phyloP scores from a whole-genome alignment of 1,284 basidiomycete species.

The Kwoniella shivajii region DNA sequence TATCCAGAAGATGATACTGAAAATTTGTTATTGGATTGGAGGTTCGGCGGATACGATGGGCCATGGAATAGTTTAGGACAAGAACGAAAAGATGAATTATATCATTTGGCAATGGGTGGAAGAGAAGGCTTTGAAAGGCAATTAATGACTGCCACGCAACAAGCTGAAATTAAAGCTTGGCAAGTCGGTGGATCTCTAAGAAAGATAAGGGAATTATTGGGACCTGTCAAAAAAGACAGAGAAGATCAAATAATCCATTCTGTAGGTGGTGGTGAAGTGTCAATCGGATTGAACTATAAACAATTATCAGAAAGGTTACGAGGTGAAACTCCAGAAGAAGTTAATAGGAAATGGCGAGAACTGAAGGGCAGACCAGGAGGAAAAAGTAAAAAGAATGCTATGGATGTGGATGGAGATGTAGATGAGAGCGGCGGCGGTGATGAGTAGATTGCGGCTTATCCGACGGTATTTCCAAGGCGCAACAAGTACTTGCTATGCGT shows the following conservation, averaged over 20 bases:
- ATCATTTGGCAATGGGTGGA: constrained; percentile 29
- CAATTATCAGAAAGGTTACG: constrained; percentile 68
- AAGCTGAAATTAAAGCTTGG: constrained; percentile 60
- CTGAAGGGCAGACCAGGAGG: constrained; percentile 20
- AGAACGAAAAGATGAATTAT: constrained; percentile 20
- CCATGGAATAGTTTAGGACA: constrained; percentile 20
- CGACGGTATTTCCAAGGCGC: neutral
- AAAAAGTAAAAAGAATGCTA: neutral
- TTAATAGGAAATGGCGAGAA: constrained; percentile 74
- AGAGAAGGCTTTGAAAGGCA: constrained; percentile 43
- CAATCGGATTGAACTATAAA: constrained; percentile 65
- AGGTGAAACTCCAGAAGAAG: constrained; percentile 68
- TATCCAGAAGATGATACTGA: too few relatives aligned
- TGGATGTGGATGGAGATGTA: neutral
- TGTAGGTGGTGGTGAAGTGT: constrained; percentile 71
- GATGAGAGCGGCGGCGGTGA: neutral
- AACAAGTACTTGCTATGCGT: too few relatives aligned
- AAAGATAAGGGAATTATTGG: constrained; percentile 36
- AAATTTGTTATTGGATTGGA: constrained; percentile 75
- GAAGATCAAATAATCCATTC: constrained; percentile 51
- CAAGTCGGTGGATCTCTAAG: constrained; percentile 59
- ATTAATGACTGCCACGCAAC: constrained; percentile 33
- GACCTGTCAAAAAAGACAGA: constrained; percentile 23
- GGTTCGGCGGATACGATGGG: constrained; percentile 61
- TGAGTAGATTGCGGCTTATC: constrained; percentile 1